phyloP scores from a whole-genome alignment of 2,329 filamentous ascomycete species.

The Bipolaris zeicola region DNA sequence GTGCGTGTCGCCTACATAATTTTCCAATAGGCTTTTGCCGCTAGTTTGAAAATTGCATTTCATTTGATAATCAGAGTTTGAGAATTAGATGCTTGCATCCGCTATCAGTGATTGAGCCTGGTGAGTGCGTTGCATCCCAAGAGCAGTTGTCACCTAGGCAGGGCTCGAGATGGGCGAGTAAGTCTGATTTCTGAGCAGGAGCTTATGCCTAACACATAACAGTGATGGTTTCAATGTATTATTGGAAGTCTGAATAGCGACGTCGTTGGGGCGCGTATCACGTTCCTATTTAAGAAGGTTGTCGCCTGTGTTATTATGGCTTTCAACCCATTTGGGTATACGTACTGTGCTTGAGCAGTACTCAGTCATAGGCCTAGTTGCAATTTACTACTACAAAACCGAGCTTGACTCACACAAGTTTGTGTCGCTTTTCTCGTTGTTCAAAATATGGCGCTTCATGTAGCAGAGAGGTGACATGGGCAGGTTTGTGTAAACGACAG shows the following conservation, averaged over 20 bases:
- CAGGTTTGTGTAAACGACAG: no score
- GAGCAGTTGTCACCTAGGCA: no score
- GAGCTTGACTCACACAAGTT: background rate
- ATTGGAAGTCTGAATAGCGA: background rate
- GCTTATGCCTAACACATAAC: background rate
- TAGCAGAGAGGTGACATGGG: background rate
- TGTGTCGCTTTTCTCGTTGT: background rate
- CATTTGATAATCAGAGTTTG: slow-evolving; percentile 43
- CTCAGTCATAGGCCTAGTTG: background rate
- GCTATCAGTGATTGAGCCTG: slow-evolving; percentile 49
- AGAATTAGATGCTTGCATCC: slow-evolving; percentile 40
- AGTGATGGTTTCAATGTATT: background rate
- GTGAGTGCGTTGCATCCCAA: slow-evolving; percentile 25
- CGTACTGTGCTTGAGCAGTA: background rate
- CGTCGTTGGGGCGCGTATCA: background rate
- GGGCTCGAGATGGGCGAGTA: no score
- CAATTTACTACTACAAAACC: background rate
- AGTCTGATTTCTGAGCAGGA: background rate
- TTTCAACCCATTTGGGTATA: background rate
- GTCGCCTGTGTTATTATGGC: background rate
- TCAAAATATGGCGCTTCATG: background rate
- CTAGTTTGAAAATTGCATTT: slow-evolving; percentile 44
- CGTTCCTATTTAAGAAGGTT: background rate
- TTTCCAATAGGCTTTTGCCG: slow-evolving; percentile 51
- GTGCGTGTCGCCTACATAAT: slow-evolving; percentile 56